Percentiles rank a stretch among this genome's conserved stretches.
Evolutionary conservation across 352 stramenopile genomes (phyloP).

Genomic region (Pythium plurisporium): DNA sequence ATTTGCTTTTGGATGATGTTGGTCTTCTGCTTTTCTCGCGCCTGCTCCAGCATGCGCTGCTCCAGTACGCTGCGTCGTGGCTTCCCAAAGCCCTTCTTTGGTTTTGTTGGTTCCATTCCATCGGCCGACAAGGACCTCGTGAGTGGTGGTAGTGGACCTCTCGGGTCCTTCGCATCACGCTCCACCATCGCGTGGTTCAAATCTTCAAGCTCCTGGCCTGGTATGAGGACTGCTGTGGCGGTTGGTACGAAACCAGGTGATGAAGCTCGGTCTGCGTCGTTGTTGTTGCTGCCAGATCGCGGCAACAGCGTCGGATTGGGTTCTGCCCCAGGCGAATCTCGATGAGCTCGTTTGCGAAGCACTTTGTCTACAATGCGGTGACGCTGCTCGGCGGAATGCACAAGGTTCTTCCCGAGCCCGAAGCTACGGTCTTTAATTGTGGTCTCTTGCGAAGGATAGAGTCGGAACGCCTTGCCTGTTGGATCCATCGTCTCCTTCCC

Average conservation of each 20-base stretch:
- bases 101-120: neutral
- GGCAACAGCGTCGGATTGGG: constrained; percentile 16
- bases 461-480: constrained; percentile 50
- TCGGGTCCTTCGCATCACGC: neutral
- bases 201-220: constrained; percentile 23
- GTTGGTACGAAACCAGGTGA: neutral
- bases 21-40: constrained; percentile 44
- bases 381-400: constrained; percentile 25
- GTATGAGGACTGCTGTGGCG: neutral
- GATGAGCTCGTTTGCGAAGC: constrained; percentile 13
- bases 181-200: constrained; percentile 17
- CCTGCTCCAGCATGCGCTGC: constrained; percentile 43
- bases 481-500: constrained; percentile 58
- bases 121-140: neutral
- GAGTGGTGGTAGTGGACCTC: constrained; percentile 6
- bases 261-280: constrained; percentile 3
- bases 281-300: constrained; percentile 18
- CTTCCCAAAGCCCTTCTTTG: constrained; percentile 39
- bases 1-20: constrained; percentile 63
- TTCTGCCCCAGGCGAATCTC: neutral
- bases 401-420: constrained; percentile 48
- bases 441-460: constrained; percentile 74
- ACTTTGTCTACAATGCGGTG: constrained; percentile 22
- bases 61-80: constrained; percentile 61
- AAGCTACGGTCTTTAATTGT: constrained; percentile 68